Evolutionary conservation across 257 asterid species (phyloP), one percentile per base, ranked within the genome.

Genomic region (Solanum arcanum): DNA sequence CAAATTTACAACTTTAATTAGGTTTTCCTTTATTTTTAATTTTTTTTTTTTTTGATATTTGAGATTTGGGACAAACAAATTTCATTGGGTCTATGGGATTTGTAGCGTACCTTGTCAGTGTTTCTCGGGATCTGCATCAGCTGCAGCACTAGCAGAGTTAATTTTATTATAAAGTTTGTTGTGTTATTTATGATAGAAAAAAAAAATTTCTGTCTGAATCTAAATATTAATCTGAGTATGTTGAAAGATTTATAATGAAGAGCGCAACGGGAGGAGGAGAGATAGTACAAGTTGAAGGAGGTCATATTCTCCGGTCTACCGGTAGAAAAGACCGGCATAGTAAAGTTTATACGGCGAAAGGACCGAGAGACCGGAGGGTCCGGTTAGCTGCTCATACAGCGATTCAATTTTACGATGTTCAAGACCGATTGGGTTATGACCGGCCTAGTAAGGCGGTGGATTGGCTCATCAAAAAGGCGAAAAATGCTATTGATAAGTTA

Each of bases 391-490:
- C 99, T 7, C 98, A 94, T 86, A 97, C 99, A 12, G 99, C 99
- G 21, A 97, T 97, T 74, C 99, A 97, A 47, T 97, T 97, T 89
- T 97, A 97, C 86, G 99, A 97, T 68, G 99, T 97, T 6, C 99
- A 97, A 44, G 99, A 97, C 90, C 94, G 99, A 56, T 94, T 97
- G 4, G 99, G 99, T 46, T 96, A 95, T 86, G 99, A 97, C 94
- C 98, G 99, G 39, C 99, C 99, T 39, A 97, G 99, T 88, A 97
- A 97, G 85, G 99, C 99, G 2, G 99, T 97, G 4, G 99, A 97
- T 86, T 97, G 99, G 99, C 93, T 97, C 18, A 97, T 97, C 47
- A 96, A 95, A 83, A 95, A 97, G 77, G 99, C 99, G 7, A 94
- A 97, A 84, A 31, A 94, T 14, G 94, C 99, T 86, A 97, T 97